phyloP scores from a whole-genome alignment of 257 asterid genomes.

The Solanum rostratum region DNA sequence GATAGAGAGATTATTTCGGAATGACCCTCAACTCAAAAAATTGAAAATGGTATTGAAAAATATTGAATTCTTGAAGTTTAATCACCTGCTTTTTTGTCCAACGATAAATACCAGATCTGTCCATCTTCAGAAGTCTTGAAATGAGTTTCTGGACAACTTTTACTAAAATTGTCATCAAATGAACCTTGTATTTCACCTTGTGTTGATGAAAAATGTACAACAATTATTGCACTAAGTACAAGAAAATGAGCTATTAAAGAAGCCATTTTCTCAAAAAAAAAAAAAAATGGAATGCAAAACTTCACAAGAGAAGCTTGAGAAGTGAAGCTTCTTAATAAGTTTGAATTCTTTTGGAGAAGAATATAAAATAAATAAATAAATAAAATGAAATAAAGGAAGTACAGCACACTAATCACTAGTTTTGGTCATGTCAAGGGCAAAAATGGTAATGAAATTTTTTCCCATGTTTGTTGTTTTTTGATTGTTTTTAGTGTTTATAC shows the following conservation, averaged over 20 bases:
- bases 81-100: slow-evolving; percentile 60
- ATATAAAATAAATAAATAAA: neutral
- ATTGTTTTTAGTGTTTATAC: neutral
- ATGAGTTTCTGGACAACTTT: slow-evolving; percentile 62
- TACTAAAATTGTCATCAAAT: slow-evolving; percentile 71
- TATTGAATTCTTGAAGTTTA: neutral
- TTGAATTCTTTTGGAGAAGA: slow-evolving; percentile 8
- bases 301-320: neutral
- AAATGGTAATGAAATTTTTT: neutral
- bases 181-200: slow-evolving; percentile 21
- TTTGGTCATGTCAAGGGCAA: neutral
- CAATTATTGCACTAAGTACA: slow-evolving; percentile 15
- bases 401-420: neutral
- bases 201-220: slow-evolving; percentile 6
- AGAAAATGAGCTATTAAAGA: slow-evolving; percentile 17
- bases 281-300: neutral
- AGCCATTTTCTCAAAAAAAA: slow-evolving; percentile 21
- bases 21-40: too few relatives aligned
- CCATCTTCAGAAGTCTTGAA: slow-evolving; percentile 94
- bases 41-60: neutral
- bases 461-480: neutral
- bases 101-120: slow-evolving; percentile 77
- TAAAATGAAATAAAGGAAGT: neutral
- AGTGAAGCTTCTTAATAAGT: neutral
- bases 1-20: too few relatives aligned